A percentile compares a stretch with the other conserved stretches of the same genome.
Evolutionary conservation across 495 filamentous ascomycete species (phyloP).

Genomic region (Penicillium cinerascens): DNA sequence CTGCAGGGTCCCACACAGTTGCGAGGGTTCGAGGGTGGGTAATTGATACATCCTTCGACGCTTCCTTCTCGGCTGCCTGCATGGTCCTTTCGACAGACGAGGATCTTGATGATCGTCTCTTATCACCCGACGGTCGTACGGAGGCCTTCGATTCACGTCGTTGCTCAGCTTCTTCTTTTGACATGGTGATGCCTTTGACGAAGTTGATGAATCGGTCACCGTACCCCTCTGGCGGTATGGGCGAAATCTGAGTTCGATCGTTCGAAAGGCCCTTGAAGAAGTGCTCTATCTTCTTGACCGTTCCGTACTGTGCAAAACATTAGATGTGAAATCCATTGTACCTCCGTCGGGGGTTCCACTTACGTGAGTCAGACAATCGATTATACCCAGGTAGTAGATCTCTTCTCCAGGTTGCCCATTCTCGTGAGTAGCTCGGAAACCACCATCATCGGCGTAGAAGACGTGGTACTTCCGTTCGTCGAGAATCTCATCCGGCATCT

Average conservation of each 20-base stretch:
- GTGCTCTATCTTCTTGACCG: constrained; percentile 83
- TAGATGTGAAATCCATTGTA: too few relatives aligned
- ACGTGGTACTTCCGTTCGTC: constrained; percentile 64
- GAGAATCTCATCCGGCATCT: constrained; percentile 85
- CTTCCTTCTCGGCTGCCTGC: constrained; percentile 48
- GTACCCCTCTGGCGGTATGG: constrained; percentile 87
- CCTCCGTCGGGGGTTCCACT: too few relatives aligned
- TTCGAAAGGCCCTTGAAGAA: constrained; percentile 89
- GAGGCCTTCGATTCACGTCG: constrained; percentile 47
- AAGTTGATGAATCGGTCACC: constrained; percentile 94
- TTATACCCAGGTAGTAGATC: constrained; percentile 97
- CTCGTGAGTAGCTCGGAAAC: constrained; percentile 90
- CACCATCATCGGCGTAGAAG: constrained; percentile 93
- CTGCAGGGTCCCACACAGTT: constrained; percentile 51
- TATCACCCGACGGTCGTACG: constrained; percentile 24
- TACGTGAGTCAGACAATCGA: constrained; percentile 87
- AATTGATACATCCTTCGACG: constrained; percentile 53
- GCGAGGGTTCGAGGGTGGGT: constrained; percentile 50
- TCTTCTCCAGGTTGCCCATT: constrained; percentile 80
- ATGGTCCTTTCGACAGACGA: constrained; percentile 46
- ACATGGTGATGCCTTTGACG: constrained; percentile 86
- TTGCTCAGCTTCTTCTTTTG: constrained; percentile 72
- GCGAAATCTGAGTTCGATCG: constrained; percentile 81
- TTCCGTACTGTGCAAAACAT: constrained; percentile 52
- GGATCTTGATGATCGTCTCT: constrained; percentile 32